phyloP scores from a whole-genome alignment of 75 land plant species.

The Gnetum montanum region DNA sequence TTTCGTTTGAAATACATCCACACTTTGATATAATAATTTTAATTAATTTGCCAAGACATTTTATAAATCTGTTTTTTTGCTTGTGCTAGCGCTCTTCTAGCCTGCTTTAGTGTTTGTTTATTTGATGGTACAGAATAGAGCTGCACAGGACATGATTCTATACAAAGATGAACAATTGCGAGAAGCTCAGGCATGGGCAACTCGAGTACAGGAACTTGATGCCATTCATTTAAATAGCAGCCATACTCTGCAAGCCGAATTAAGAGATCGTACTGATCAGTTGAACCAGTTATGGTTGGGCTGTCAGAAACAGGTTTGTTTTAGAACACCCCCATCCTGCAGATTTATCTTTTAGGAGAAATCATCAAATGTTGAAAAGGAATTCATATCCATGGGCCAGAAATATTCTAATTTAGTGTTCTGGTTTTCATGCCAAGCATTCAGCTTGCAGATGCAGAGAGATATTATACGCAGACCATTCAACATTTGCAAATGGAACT shows the following conservation, averaged over 20 bases:
- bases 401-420: not conserved
- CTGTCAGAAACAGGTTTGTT: slow-evolving; percentile 73
- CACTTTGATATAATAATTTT: too few species aligned
- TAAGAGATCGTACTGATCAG: slow-evolving; percentile 85
- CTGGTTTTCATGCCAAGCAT: slow-evolving; percentile 1
- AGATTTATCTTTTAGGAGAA: not conserved
- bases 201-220: slow-evolving; percentile 83
- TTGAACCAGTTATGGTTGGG: slow-evolving; percentile 75
- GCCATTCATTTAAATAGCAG: slow-evolving; percentile 53
- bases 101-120: not conserved
- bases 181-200: slow-evolving; percentile 89
- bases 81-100: too few species aligned
- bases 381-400: too few species aligned
- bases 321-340: not conserved
- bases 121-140: slow-evolving; percentile 51
- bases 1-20: too few species aligned
- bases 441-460: slow-evolving; percentile 81
- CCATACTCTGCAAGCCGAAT: slow-evolving; percentile 76
- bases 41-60: too few species aligned
- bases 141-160: slow-evolving; percentile 70
- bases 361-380: too few species aligned
- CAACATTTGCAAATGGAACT: slow-evolving; percentile 79
- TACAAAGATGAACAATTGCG: slow-evolving; percentile 82
- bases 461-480: slow-evolving; percentile 63
- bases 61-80: too few species aligned